Conservation (phyloP, 2,329 filamentous ascomycete species). For the Calonectria leucothoes region DNA sequence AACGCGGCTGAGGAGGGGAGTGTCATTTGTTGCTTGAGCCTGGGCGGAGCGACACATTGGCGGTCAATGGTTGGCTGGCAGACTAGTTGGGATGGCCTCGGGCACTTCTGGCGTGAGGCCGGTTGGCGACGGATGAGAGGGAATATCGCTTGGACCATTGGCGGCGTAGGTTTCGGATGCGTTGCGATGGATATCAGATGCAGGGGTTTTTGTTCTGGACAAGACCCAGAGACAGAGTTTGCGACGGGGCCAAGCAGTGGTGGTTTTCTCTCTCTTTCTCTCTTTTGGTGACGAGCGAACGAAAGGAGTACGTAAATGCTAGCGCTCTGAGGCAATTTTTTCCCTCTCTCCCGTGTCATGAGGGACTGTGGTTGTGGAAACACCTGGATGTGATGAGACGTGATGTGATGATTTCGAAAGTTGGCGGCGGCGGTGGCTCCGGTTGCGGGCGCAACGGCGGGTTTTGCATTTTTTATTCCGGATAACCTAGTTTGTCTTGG, state of each 20-base stretch:
- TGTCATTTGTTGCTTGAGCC: not conserved
- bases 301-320: not conserved
- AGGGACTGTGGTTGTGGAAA: not conserved
- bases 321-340: not conserved
- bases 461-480: not conserved
- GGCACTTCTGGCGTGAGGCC: not conserved
- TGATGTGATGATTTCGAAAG: not conserved
- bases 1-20: not conserved
- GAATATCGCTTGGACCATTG: conserved; percentile 2
- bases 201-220: not conserved
- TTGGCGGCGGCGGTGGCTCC: not conserved
- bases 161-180: conserved; percentile 3
- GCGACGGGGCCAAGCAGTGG: not conserved
- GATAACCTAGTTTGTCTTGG: not conserved
- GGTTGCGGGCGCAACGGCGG: not conserved
- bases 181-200: not conserved
- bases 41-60: conserved; percentile 15
- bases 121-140: conserved; percentile 1
- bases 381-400: not conserved
- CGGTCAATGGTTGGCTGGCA: conserved; percentile 14
- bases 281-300: not conserved
- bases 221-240: not conserved
- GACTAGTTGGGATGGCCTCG: not conserved
- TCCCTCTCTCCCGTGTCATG: not conserved
- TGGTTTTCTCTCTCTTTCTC: not conserved